phyloP scores from a whole-genome alignment of 352 stramenopile genomes.

The Thalassiosira hispida region DNA sequence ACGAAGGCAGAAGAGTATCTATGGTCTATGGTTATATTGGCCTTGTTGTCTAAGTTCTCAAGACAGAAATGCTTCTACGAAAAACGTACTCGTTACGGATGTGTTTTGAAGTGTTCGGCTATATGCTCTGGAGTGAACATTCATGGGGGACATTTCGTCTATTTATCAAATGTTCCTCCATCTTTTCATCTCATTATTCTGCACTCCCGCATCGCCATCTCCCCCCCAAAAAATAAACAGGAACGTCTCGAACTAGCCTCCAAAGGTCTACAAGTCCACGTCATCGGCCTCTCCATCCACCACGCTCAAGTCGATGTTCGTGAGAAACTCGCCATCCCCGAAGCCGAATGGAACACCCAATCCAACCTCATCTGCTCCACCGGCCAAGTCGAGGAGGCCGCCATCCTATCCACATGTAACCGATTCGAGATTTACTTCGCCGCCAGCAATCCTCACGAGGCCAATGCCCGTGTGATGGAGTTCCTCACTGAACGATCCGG shows the following conservation, averaged over 20 bases:
- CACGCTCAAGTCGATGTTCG: constrained; percentile 88
- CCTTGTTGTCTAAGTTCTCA: background rate
- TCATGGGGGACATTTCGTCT: background rate
- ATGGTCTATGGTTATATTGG: no score
- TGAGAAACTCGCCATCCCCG: constrained; percentile 89
- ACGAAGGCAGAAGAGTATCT: no score
- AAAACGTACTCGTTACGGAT: background rate
- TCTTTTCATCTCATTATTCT: background rate
- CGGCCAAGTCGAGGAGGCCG: constrained; percentile 78
- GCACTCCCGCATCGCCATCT: constrained; percentile 4
- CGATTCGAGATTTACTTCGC: constrained; percentile 91
- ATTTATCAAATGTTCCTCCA: background rate
- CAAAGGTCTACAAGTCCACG: constrained; percentile 88
- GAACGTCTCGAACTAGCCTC: constrained; percentile 83
- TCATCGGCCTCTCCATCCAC: constrained; percentile 89
- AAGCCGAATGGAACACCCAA: constrained; percentile 87
- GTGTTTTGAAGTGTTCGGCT: no score
- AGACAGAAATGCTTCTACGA: background rate
- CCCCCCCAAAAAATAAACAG: constrained; percentile 39
- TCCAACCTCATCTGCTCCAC: constrained; percentile 80
- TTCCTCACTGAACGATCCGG: constrained; percentile 83
- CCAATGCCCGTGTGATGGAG: constrained; percentile 85
- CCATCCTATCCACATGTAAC: constrained; percentile 90
- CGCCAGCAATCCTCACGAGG: constrained; percentile 81
- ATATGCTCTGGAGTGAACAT: background rate